Evolutionary conservation across 2,329 filamentous ascomycete genomes (phyloP), one percentile per base, ranked within the genome.

Genomic region (Xylaria sp.): DNA sequence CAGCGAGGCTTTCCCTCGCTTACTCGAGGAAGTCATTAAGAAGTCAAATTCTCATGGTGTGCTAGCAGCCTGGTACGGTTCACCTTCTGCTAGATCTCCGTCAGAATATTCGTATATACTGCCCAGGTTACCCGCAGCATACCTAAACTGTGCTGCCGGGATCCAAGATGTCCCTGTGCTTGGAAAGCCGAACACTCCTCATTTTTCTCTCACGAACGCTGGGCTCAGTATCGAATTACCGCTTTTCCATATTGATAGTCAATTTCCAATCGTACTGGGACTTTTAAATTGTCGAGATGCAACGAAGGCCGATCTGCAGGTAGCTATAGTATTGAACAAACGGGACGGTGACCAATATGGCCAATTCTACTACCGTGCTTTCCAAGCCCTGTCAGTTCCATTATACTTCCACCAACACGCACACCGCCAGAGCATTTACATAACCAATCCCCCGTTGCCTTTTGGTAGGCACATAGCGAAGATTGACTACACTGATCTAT

Each of bases 21-120:
- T 68, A 6, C 41, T 60, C 4, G 58, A 48, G n/a, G 58, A 65
- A 55, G n/a, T 65, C 18, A 65, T 62, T n/a, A 68, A 60, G 28
- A 62, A 67, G 23, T 67, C 65, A 3, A 56, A 46, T 46, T 59
- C 45, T 25, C 60, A 67, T 28, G 60, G 45, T 6, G 15, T 67
- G 15, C 36, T 64, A 13, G 53, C 55, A 4, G 39, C 60, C 30
- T 48, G 60, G 39, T 67, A 67, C 34, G 34, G 18, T 20, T 18
- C 59, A 39, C 25, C 60, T 2, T 30, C 1, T 18, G 9, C 60
- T 8, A 52, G n/a, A 28, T 25, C 23, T 43, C 36, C 30, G 8
- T 39, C 46, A 12, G 53, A 12, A 9, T 12, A n/a, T 23, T 20
- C 9, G 7, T 4, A 13, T 53, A 9, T 59, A 18, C 6, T 59